Base-by-base conservation (phyloP, 768 basidiomycete species). In the Boletus reticulatus region DNA sequence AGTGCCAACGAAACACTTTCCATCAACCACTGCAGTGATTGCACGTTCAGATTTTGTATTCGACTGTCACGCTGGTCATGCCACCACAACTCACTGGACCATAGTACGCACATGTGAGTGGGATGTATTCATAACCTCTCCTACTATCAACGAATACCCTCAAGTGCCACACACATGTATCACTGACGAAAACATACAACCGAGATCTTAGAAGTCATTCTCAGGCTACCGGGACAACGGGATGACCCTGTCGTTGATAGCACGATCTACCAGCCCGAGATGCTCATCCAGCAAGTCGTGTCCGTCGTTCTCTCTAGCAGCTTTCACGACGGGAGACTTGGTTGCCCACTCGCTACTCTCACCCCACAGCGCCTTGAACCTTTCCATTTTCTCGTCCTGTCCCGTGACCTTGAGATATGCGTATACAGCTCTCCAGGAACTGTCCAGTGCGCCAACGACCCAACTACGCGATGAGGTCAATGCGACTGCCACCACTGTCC, bases 381-480 rank as follows among this genome's bases (percentile, higher is more conserved):
- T 39, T 10, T 52, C 17, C 3, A 49, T 41, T 45, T 62, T 46
- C 17, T 59, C 24, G 14, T 20, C 5, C 20, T 67, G 57, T 11
- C 20, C 31, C 51, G 55, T 50, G 46, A 60, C 19, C 6, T 55
- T 46, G 22, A 68, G 57, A 34, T 68, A 68, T 24, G 65, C 58
- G 27, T 67, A 50, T 6, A 76, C 72, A 0, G 72, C 72, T 13
- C 69, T 63, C 69, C 71, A 73, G 6, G 72, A 68, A 20, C 72
- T 70, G 46, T 76, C 71, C 6, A 78, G 63, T 59, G 49, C 75
- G 12, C 77, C 75, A 16, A 67, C 70, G 9, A 76, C 66, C 73
- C 75, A 77, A 5, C 72, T 73, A 43, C 16, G 4, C 4, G 11
- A 31, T 20, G 16, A 8, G 11, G 6, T 60, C 22, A 52, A 17